Conservation (phyloP, 177 flowering plant species). For the Vitis hybrid region DNA sequence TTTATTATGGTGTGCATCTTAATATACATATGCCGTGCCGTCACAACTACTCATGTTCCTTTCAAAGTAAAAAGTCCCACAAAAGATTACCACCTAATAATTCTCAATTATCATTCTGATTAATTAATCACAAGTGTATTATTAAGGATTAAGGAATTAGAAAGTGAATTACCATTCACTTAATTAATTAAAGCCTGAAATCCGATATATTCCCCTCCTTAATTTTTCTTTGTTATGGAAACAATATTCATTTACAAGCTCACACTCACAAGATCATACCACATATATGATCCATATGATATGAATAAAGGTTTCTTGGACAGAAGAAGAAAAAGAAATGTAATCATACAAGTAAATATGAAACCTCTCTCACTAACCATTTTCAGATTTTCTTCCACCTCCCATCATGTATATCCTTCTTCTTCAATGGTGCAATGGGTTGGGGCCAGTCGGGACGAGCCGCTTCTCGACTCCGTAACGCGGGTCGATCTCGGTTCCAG, state of each 20-base stretch:
- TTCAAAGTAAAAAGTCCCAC: background rate
- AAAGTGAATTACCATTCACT: background rate
- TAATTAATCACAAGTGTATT: background rate
- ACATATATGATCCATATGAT: conserved; percentile 10
- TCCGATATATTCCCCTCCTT: no score
- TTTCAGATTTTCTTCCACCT: background rate
- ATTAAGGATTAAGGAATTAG: no score
- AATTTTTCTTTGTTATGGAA: background rate
- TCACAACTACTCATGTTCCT: conserved; percentile 41
- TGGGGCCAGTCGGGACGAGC: conserved; percentile 69
- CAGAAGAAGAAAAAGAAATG: conserved; percentile 2
- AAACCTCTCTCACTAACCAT: conserved; percentile 13
- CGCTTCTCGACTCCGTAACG: conserved; percentile 66
- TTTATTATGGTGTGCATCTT: conserved; percentile 9
- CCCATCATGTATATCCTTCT: background rate
- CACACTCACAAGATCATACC: conserved; percentile 8
- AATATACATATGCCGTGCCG: conserved; percentile 41
- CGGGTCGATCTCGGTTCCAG: conserved; percentile 55
- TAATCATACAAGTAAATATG: background rate
- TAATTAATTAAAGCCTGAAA: no score
- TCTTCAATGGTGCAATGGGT: conserved; percentile 70
- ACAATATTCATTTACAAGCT: conserved; percentile 14
- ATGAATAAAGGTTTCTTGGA: background rate
- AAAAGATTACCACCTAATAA: background rate
- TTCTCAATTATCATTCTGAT: background rate